Conservation (phyloP, 164 flowering plant genomes). For the Liquidambar formosana region DNA sequence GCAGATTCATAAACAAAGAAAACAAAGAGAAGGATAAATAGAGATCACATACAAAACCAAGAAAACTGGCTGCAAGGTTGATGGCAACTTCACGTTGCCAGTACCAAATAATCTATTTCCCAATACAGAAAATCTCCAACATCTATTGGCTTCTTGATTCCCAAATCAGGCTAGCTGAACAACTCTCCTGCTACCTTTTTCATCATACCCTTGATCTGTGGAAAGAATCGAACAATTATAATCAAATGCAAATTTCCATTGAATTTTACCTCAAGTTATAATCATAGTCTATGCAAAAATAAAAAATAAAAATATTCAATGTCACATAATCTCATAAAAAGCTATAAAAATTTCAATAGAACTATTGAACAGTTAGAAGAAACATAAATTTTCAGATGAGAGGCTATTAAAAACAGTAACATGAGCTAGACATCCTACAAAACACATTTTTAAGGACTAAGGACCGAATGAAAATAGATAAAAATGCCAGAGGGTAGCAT, state of each 20-base stretch:
- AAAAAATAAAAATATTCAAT: not conserved
- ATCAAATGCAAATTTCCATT: not conserved
- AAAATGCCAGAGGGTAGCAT: not conserved
- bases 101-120: not conserved
- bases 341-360: not conserved
- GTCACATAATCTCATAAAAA: too few species aligned
- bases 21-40: not conserved
- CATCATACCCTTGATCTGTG: constrained; percentile 60
- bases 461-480: not conserved
- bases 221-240: not conserved
- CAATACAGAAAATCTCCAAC: not conserved
- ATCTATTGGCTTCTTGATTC: not conserved
- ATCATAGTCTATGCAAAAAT: not conserved
- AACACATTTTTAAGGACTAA: too few species aligned
- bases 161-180: constrained; percentile 25
- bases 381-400: too few species aligned
- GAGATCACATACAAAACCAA: not conserved
- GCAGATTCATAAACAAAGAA: not conserved
- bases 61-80: not conserved
- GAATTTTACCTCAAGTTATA: not conserved
- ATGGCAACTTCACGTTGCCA: constrained; percentile 1
- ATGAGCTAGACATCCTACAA: too few species aligned
- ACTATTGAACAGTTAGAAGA: not conserved
- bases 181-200: constrained; percentile 42
- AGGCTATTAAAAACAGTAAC: too few species aligned